These are phyloP conservation scores for Angomonas deanei DNA, from an alignment of 208 protist genomes.

Conservation along the genomic window DNA sequence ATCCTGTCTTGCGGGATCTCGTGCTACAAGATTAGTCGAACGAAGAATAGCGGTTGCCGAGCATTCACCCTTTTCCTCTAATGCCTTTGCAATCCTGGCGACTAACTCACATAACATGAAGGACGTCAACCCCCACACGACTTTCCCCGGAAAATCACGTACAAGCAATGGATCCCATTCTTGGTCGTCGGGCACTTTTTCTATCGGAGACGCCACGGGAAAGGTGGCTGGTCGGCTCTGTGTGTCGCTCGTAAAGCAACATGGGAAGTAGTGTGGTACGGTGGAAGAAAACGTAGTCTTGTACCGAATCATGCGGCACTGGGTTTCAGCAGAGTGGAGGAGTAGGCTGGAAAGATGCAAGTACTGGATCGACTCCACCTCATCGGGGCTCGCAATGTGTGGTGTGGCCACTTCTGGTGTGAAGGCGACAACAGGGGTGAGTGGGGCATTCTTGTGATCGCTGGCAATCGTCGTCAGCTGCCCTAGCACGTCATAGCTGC, in stretches of 20 bases:
- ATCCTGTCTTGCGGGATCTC: too few species aligned
- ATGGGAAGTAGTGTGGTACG: conserved; percentile 61
- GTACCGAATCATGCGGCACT: conserved; percentile 55
- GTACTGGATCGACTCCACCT: conserved; percentile 81
- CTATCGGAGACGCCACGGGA: conserved; percentile 20
- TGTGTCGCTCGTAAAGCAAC: conserved; percentile 66
- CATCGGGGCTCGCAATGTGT: conserved; percentile 44
- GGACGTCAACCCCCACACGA: conserved; percentile 82
- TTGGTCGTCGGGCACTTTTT: conserved; percentile 29
- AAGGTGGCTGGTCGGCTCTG: conserved; percentile 18
- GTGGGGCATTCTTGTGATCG: conserved; percentile 12
- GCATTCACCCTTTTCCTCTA: conserved; percentile 10
- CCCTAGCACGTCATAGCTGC: conserved; percentile 46
- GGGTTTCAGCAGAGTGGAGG: conserved; percentile 33
- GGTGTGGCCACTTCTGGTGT: conserved; percentile 24
- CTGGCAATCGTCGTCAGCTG: conserved; percentile 42
- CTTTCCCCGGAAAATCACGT: conserved; percentile 64
- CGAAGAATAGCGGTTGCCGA: conserved; percentile 15
- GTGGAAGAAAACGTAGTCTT: conserved; percentile 15
- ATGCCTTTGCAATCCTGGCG: conserved; percentile 32
- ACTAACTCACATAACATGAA: conserved; percentile 73
- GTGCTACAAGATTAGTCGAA: background rate
- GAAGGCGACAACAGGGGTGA: conserved; percentile 64
- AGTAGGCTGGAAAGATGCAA: conserved; percentile 68
- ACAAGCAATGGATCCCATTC: conserved; percentile 45